Base-by-base conservation (phyloP, 108 stramenopile species). In the Skeletonema grethae region DNA sequence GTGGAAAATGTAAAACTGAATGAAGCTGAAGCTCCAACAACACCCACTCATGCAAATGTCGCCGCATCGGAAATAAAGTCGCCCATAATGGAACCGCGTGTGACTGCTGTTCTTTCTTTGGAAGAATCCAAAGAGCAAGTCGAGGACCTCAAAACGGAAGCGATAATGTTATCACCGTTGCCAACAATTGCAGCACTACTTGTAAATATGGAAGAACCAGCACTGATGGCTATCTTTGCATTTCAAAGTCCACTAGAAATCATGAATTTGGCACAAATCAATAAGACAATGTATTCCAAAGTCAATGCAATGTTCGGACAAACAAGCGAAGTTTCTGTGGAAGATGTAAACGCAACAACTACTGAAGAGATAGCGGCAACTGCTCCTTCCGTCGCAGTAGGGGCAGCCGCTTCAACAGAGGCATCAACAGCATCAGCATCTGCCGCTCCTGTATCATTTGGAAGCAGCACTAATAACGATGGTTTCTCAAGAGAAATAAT, bases 231-330 rank as follows among this genome's bases (percentile, higher is more conserved):
- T 8, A 83, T 95, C 16, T 92, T 90, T 80, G 77, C 82, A 25
- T 90, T 81, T 60, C 53, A 88, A 57, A 89, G 90, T 65, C 87
- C 93, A 4, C 30, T 87, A 11, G 93, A 92, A 74, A 86, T 95
- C 46, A 76, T 95, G 43, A 87, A 84, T 68, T 82, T 84, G 28
- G 93, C 93, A 38, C 89, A 92, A 78, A 80, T 82, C 12, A 92
- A 88, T 56, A 79, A 88, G 66, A 41, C 50, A 8, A 82, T 95
- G 86, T 90, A 88, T 75, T 79, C 80, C 64, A 75, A 79, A 62
- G 80, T 95, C 30, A 87, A 95, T 79, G 58, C 62, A 39, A 76
- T 95, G 57, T 95, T 92, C 84, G 93, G 87, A 20, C 76, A 87
- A 39, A 79, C 71, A 12, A 59, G 82, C 18, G 85, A 72, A 55